These are phyloP conservation scores for Neoboletus brunneissimus DNA, from an alignment of 768 basidiomycete species.

Conservation along the genomic window DNA sequence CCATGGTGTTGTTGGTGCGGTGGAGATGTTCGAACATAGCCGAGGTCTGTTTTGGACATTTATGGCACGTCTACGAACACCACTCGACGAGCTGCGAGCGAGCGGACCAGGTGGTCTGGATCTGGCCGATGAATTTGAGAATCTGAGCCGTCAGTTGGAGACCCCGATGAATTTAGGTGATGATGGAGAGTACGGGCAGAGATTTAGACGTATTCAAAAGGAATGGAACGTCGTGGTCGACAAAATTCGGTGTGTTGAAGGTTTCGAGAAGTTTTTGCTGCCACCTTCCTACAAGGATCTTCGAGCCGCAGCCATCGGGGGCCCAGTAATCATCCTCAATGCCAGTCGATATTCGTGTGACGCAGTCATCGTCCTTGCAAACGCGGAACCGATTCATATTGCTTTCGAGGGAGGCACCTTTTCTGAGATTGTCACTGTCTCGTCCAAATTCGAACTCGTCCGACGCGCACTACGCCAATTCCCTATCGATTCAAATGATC, in stretches of 20 bases:
- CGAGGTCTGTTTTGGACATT: no score
- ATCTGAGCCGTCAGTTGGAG: conserved; percentile 21
- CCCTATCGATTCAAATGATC: background rate
- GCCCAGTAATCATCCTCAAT: conserved; percentile 36
- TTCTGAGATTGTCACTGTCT: background rate
- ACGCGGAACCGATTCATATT: conserved; percentile 11
- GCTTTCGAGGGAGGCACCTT: conserved; percentile 8
- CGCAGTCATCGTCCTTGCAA: conserved; percentile 16
- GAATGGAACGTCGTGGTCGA: conserved; percentile 27
- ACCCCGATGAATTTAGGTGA: conserved; percentile 2
- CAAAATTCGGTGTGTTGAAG: conserved; percentile 26
- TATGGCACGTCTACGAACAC: conserved; percentile 22
- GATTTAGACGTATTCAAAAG: conserved; percentile 20
- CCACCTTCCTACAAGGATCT: conserved; percentile 22
- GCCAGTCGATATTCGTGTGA: conserved; percentile 21
- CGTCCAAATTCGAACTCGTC: conserved; percentile 1
- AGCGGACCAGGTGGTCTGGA: conserved; percentile 1
- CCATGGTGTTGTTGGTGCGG: conserved; percentile 20
- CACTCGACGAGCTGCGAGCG: conserved; percentile 22
- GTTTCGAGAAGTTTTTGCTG: conserved; percentile 22
- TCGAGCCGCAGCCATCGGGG: conserved; percentile 16
- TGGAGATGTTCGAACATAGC: conserved; percentile 5
- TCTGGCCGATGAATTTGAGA: conserved; percentile 22
- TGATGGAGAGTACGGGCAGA: conserved; percentile 10
- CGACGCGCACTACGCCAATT: background rate